Evolutionary conservation across 495 filamentous ascomycete genomes (phyloP), one percentile per base, ranked within the genome.

Genomic region (Trichoderma reesei): DNA sequence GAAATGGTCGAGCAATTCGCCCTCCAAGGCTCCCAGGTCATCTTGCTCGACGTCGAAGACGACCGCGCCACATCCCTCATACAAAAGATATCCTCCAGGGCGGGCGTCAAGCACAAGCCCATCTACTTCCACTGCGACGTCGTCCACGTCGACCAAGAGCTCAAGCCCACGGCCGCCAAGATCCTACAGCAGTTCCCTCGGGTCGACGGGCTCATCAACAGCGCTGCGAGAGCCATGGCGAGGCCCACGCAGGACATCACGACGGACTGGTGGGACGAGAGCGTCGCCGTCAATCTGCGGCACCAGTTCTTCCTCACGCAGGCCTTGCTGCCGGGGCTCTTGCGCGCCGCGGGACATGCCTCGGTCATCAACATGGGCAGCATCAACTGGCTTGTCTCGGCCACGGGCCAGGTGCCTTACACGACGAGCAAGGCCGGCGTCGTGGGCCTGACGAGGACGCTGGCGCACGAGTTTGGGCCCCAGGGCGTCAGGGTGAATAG

Each of bases 291-390:
- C 0, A 75, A 75, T 56, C 65, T 75, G 54, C 72, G 73, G 2
- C 73, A 75, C 41, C 69, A 72, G 48, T 75, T 75, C 68, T 75
- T 81, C 71, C 65, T 75, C 36, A 75, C 78, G 44, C 80, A 80
- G 63, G 72, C 83, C 64, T 61, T 85, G 37, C 65, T 70, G 36
- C 72, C 72, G n/a, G 76, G 76, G 18, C 73, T 73, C 71, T 26
- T 56, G 11, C 65, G 65, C 48, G 60, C 46, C 39, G 60, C 64
- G 4, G 67, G 70, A 6, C 65, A 63, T 7, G 79, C 77, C 0
- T 83, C 80, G 65, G 82, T 88, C 65, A 80, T 88, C 39, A 85
- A 83, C 72, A 81, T 81, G 62, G 71, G 79, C 2, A 82, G 79
- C 63, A 76, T 83, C 59, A 75, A 78, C 9, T 85, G 84, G 33